Percentiles rank a stretch among this genome's conserved stretches.
Conservation (phyloP, 176 grass and related monocot genomes). For the Melocanna baccifera region DNA sequence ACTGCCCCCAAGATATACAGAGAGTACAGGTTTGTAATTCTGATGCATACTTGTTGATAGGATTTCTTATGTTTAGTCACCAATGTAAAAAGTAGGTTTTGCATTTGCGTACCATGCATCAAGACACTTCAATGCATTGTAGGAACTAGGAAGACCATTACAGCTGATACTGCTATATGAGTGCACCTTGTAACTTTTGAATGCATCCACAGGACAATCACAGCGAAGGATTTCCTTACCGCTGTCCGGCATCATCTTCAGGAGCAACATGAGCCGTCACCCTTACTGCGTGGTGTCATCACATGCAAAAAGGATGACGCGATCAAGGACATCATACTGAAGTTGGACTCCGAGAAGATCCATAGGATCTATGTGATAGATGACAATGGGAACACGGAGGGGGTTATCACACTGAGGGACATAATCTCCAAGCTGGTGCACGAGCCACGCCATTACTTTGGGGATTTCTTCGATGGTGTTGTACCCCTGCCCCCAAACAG, state of each 20-base stretch:
- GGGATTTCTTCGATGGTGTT: conserved; percentile 93
- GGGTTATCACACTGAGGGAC: conserved; percentile 88
- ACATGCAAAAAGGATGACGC: conserved; percentile 56
- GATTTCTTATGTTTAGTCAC: neutral
- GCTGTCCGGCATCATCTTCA: conserved; percentile 60
- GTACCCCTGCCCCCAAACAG: conserved; percentile 75
- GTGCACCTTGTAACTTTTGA: neutral
- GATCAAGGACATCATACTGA: conserved; percentile 82
- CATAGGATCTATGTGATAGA: conserved; percentile 77
- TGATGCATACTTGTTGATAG: neutral
- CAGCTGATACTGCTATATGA: neutral
- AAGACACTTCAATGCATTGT: neutral
- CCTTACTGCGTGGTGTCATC: conserved; percentile 55
- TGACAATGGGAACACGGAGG: conserved; percentile 54
- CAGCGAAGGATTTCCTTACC: conserved; percentile 68
- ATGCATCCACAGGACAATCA: conserved; percentile 66
- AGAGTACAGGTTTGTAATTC: conserved; percentile 68
- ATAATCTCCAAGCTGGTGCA: conserved; percentile 97
- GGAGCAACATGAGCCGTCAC: conserved; percentile 66
- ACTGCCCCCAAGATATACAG: conserved; percentile 92
- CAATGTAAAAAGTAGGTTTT: neutral
- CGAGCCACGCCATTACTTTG: conserved; percentile 85
- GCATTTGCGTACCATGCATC: neutral
- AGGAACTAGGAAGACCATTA: neutral
- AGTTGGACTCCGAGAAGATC: conserved; percentile 76